Evolutionary conservation across 1,284 basidiomycete genomes (phyloP).

Genomic region (Apiotrichum gamsii): DNA sequence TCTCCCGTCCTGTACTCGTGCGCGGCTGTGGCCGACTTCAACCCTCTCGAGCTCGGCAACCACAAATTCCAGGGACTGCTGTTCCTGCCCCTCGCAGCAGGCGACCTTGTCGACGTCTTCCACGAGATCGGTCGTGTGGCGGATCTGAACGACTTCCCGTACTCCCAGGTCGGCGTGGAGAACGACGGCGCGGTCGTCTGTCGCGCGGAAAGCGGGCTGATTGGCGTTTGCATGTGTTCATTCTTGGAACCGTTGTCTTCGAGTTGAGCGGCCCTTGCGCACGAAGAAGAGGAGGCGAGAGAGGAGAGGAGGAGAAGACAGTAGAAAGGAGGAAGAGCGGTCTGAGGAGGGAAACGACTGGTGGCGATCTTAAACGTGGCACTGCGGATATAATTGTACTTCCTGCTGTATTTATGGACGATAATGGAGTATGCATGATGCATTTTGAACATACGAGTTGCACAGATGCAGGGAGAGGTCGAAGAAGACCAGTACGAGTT

Average conservation of each 20-base stretch:
- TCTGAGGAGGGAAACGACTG: too few relatives aligned
- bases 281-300: neutral
- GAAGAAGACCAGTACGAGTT: too few relatives aligned
- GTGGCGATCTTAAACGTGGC: too few relatives aligned
- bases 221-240: slow-evolving; percentile 46
- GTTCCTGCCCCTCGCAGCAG: slow-evolving; percentile 37
- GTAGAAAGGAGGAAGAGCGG: too few relatives aligned
- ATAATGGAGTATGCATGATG: too few relatives aligned
- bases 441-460: too few relatives aligned
- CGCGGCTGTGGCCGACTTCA: slow-evolving; percentile 43
- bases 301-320: too few relatives aligned
- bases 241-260: slow-evolving; percentile 47
- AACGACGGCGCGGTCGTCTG: slow-evolving; percentile 47
- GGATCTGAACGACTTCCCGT: slow-evolving; percentile 43
- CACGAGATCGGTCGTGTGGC: slow-evolving; percentile 48
- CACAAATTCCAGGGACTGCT: slow-evolving; percentile 35
- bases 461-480: too few relatives aligned
- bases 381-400: too few relatives aligned
- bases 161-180: slow-evolving; percentile 44
- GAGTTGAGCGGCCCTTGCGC: too few relatives aligned
- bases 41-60: slow-evolving; percentile 27
- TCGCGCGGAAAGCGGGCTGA: slow-evolving; percentile 32
- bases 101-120: slow-evolving; percentile 44
- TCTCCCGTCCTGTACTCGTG: slow-evolving; percentile 42
- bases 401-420: too few relatives aligned